Conservation (phyloP, 108 stramenopile genomes). For the Skeletonema costatum region DNA sequence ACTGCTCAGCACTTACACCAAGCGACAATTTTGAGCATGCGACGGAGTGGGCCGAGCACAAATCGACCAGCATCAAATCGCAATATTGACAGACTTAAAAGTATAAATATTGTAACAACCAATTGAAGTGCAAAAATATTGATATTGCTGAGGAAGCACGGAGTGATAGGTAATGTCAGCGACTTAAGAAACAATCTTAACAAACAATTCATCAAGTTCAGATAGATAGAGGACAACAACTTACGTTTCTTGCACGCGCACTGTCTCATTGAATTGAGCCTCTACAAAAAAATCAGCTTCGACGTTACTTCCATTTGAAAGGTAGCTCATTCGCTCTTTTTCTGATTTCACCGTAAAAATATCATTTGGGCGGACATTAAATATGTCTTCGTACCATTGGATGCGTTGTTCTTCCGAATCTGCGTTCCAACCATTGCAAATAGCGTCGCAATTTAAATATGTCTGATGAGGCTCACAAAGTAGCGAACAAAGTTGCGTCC, state of each 20-base stretch:
- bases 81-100: slow-evolving; percentile 59
- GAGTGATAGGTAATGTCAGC: not conserved
- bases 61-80: slow-evolving; percentile 72
- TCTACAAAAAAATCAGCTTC: slow-evolving; percentile 36
- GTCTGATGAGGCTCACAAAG: not conserved
- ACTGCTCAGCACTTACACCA: slow-evolving; percentile 57
- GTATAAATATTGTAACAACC: slow-evolving; percentile 48
- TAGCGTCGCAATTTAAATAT: not conserved
- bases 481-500: not conserved
- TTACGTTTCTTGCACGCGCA: slow-evolving; percentile 38
- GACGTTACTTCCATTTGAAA: slow-evolving; percentile 14
- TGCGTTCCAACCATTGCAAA: not conserved
- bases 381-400: slow-evolving; percentile 2
- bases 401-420: not conserved
- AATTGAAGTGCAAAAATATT: slow-evolving; percentile 55
- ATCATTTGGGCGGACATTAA: slow-evolving; percentile 19
- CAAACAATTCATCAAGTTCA: not conserved
- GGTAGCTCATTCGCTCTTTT: not conserved
- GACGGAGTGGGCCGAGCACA: slow-evolving; percentile 76
- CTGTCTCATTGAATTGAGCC: slow-evolving; percentile 38
- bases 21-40: slow-evolving; percentile 85
- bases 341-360: not conserved
- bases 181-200: not conserved
- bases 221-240: slow-evolving; percentile 14
- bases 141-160: slow-evolving; percentile 12